Evolutionary conservation across 140 eudicot genomes (phyloP).

Genomic region (Anethum foeniculum): DNA sequence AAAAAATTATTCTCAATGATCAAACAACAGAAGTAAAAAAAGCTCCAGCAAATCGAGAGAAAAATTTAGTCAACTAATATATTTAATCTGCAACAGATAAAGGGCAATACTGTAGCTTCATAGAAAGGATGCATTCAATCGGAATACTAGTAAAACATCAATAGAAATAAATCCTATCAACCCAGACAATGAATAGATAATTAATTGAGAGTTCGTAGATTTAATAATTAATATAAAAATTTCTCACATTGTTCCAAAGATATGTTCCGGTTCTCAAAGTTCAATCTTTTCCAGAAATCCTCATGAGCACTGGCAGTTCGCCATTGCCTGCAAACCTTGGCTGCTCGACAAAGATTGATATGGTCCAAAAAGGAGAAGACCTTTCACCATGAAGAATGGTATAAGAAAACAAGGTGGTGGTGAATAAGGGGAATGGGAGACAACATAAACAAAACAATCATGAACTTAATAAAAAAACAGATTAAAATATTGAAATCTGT

Average conservation of each 20-base stretch:
- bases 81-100: background rate
- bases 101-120: background rate
- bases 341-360: slow-evolving; percentile 74
- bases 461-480: background rate
- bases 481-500: slow-evolving; percentile 4
- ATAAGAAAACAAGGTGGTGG: background rate
- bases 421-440: background rate
- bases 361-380: slow-evolving; percentile 85
- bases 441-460: background rate
- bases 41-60: background rate
- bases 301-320: slow-evolving; percentile 87
- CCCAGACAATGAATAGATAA: background rate
- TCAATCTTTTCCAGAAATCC: slow-evolving; percentile 81
- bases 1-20: background rate
- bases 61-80: background rate
- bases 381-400: slow-evolving; percentile 26
- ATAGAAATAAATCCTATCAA: background rate
- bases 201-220: background rate
- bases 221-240: background rate
- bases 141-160: background rate
- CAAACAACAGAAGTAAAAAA: background rate
- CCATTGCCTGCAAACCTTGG: slow-evolving; percentile 96
- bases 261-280: slow-evolving; percentile 65
- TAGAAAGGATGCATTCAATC: slow-evolving; percentile 9
- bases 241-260: slow-evolving; percentile 71